Percentiles rank a stretch among this genome's conserved stretches.
phyloP scores from a whole-genome alignment of 768 basidiomycete genomes.

The Trametes coccinea region DNA sequence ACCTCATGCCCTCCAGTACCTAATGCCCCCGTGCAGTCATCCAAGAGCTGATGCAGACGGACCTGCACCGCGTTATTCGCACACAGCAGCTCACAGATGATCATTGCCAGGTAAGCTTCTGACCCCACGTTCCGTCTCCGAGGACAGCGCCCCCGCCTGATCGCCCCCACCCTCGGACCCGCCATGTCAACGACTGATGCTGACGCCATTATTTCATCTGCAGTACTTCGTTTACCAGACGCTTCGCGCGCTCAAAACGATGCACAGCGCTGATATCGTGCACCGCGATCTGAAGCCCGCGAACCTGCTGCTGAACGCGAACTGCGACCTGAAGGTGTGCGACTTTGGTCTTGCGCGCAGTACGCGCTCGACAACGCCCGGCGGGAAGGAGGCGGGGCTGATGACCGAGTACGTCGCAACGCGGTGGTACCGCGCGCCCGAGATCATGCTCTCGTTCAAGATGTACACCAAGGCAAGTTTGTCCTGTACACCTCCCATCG shows the following conservation, averaged over 20 bases:
- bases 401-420: slow-evolving; percentile 91
- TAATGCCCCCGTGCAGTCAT: slow-evolving; percentile 48
- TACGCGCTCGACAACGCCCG: slow-evolving; percentile 53
- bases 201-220: slow-evolving; percentile 15
- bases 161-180: slow-evolving; percentile 13
- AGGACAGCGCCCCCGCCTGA: background rate
- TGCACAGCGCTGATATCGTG: slow-evolving; percentile 83
- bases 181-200: background rate
- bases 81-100: slow-evolving; percentile 91
- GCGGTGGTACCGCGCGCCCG: slow-evolving; percentile 90
- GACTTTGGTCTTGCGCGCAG: slow-evolving; percentile 85
- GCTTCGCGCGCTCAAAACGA: slow-evolving; percentile 83
- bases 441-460: slow-evolving; percentile 95
- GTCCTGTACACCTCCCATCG: background rate
- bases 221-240: slow-evolving; percentile 85
- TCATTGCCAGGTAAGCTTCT: slow-evolving; percentile 66
- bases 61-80: slow-evolving; percentile 87
- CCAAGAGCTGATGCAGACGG: slow-evolving; percentile 89
- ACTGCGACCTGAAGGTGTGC: slow-evolving; percentile 87
- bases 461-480: slow-evolving; percentile 69
- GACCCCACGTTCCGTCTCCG: background rate
- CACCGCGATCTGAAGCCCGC: slow-evolving; percentile 84
- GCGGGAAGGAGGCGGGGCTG: slow-evolving; percentile 62
- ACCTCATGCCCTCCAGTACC: slow-evolving; percentile 7
- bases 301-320: slow-evolving; percentile 85